Base-by-base conservation (phyloP, 768 basidiomycete species). In the Amanita molliuscula region DNA sequence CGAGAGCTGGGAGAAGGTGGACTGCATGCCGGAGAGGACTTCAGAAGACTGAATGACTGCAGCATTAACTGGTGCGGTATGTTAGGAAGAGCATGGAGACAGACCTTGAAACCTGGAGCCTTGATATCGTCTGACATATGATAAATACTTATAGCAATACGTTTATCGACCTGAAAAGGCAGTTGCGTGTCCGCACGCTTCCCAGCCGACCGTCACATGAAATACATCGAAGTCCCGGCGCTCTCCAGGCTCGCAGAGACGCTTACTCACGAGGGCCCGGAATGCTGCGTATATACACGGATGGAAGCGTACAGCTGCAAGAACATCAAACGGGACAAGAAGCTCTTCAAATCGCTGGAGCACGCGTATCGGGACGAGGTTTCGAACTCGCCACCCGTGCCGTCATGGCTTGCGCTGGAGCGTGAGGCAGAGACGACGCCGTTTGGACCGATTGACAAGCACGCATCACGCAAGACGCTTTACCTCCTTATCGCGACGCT, bases 281-380 rank as follows among this genome's bases (percentile, higher is more conserved):
- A 93, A 66, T 90, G 89, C 65, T 77, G 82, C 4, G 90, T 95
- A 6, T 83, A 90, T 67, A 91, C 90, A 40, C 80, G 92, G 56
- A 84, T 98, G 66, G 95, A 97, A 67, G 94, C 91, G 0, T 99
- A 97, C 74, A 89, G 87, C 61, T 93, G 91, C 78, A 99, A 99
- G 78, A 85, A 93, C 67, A 86, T 96, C 67, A 88, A 90, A 58
- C 85, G 88, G 60, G 96, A 99, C 76, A 91, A 93, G 79, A 89
- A 87, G 64, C 84, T 97, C 65, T 92, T 92, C 77, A 91, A 88
- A 62, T 74, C 82, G 8, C 83, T 98, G 70, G 94, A 98, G 65
- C 77, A 79, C 58, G 83, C 85, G 26, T 92, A 97, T 71, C 74
- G 80, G 52, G 82, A 85, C 55, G 85, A 89, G 44, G 67, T 88